A percentile compares a stretch with the other conserved stretches of the same genome.
phyloP scores from a whole-genome alignment of 495 filamentous ascomycete species.

The Pyrenula massariospora region DNA sequence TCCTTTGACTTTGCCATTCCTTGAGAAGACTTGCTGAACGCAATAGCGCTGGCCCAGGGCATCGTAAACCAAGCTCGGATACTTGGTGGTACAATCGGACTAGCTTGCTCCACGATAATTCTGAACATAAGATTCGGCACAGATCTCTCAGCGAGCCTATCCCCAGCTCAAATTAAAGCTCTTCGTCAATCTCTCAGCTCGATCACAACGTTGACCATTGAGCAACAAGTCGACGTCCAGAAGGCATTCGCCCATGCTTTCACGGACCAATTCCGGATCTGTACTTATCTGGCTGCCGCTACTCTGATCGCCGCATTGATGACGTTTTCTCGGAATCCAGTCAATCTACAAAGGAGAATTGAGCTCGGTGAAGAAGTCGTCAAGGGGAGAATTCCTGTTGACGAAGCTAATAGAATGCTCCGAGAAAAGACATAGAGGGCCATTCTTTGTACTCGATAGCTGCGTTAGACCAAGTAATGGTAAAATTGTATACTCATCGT shows the following conservation, averaged over 20 bases:
- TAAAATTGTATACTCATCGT: background rate
- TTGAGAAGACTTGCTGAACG: background rate
- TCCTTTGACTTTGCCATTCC: background rate
- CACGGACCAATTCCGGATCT: conserved; percentile 6
- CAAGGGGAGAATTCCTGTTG: background rate
- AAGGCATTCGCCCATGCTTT: conserved; percentile 4
- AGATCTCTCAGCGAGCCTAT: background rate
- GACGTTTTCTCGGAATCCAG: conserved; percentile 3
- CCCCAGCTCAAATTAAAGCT: background rate
- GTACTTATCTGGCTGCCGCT: conserved; percentile 4
- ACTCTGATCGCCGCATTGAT: conserved; percentile 2
- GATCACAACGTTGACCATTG: background rate
- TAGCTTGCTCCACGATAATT: background rate
- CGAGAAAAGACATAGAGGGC: background rate
- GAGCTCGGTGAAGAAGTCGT: background rate
- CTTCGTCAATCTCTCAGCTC: background rate
- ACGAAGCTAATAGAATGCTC: background rate
- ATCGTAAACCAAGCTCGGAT: background rate
- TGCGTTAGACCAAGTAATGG: background rate
- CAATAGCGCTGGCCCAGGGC: background rate
- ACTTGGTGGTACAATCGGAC: background rate
- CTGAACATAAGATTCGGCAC: background rate
- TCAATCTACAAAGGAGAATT: background rate
- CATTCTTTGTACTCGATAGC: background rate
- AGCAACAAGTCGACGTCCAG: background rate